Conservation (phyloP, 768 basidiomycete genomes). For the Mycena rebaudengoi region DNA sequence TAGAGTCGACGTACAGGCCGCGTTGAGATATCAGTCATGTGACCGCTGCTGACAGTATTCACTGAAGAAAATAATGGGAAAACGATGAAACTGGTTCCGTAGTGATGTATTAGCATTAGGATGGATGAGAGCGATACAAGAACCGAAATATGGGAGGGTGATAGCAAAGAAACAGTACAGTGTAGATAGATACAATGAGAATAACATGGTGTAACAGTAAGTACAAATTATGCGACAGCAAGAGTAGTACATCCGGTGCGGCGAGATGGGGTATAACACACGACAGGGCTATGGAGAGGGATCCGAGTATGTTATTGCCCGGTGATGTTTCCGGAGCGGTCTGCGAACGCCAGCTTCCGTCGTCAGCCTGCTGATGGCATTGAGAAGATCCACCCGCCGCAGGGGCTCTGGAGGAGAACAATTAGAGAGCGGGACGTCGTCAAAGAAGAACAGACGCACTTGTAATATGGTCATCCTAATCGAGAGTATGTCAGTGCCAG, state of each 20-base stretch:
- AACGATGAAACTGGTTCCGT: too few species aligned
- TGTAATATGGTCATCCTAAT: constrained; percentile 46
- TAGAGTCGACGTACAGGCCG: too few species aligned
- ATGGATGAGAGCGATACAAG: constrained; percentile 3
- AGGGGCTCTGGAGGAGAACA: constrained; percentile 66
- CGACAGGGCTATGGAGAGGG: constrained; percentile 1
- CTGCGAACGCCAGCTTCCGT: constrained; percentile 63
- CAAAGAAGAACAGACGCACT: constrained; percentile 60
- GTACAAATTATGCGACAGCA: constrained; percentile 21
- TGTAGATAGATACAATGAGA: constrained; percentile 14
- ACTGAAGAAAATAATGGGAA: too few species aligned
- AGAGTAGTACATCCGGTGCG: constrained; percentile 20
- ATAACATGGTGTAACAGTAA: constrained; percentile 9
- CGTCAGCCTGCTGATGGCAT: constrained; percentile 83
- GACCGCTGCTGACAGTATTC: too few species aligned
- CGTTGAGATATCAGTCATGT: too few species aligned
- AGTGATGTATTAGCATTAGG: background rate
- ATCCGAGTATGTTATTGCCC: constrained; percentile 22
- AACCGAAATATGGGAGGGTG: background rate
- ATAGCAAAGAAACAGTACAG: constrained; percentile 5
- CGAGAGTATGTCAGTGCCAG: background rate
- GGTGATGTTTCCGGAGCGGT: constrained; percentile 34
- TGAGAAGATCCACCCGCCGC: constrained; percentile 79
- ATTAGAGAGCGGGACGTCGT: background rate
- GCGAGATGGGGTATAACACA: background rate